Conservation (phyloP, 345 rosid genomes). For the Chamaenerion angustifolium region DNA sequence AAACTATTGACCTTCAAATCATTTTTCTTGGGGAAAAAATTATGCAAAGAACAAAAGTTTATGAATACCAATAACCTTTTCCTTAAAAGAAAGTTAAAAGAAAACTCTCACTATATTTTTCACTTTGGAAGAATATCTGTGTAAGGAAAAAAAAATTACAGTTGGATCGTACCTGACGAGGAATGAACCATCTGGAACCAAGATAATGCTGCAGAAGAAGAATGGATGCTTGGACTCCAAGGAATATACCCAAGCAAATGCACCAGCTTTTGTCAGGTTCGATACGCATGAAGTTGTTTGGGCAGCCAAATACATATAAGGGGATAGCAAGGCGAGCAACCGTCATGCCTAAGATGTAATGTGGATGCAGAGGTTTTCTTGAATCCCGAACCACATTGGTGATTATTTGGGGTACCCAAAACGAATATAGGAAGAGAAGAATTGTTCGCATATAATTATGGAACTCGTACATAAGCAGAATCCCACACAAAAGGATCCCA, state of each 20-base stretch:
- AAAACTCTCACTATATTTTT: too few relatives aligned
- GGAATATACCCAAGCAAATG: conserved; percentile 41
- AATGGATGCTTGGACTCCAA: conserved; percentile 67
- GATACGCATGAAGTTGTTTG: conserved; percentile 87
- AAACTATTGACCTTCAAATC: too few relatives aligned
- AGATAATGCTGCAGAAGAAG: conserved; percentile 92
- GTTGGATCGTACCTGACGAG: conserved; percentile 50
- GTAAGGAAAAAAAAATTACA: too few relatives aligned
- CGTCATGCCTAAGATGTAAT: conserved; percentile 82
- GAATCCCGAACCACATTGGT: conserved; percentile 80
- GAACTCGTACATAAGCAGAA: conserved; percentile 86
- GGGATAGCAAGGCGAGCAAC: conserved; percentile 83
- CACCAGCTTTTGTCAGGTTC: conserved; percentile 83
- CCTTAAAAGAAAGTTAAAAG: too few relatives aligned
- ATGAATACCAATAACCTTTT: too few relatives aligned
- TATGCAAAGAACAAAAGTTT: too few relatives aligned
- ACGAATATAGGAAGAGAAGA: conserved; percentile 76
- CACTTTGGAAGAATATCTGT: too few relatives aligned
- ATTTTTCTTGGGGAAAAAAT: too few relatives aligned
- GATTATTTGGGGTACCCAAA: conserved; percentile 90
- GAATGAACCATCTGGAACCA: conserved; percentile 93
- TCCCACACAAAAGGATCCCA: conserved; percentile 97
- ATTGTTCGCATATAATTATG: conserved; percentile 63
- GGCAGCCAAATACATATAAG: conserved; percentile 82
- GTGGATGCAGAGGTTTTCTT: conserved; percentile 91